Evolutionary conservation across 129 eudicot species (phyloP).

Genomic region (Scalesia atractyloides): DNA sequence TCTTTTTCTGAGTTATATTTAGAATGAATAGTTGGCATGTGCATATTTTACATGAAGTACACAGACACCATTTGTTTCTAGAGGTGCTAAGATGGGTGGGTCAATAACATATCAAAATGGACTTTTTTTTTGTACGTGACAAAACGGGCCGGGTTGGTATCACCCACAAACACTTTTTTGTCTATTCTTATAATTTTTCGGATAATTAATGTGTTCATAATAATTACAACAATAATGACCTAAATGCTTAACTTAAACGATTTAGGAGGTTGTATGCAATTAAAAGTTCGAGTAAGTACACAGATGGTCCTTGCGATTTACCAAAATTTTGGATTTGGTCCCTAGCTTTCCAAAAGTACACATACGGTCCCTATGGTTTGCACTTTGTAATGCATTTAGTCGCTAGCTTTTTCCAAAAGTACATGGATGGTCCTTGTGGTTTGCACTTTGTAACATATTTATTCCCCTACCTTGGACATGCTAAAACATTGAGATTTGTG

Average conservation of each 20-base stretch:
- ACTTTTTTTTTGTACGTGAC: neutral
- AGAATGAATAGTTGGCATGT: neutral
- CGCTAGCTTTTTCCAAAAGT: too few relatives aligned
- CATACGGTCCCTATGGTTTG: too few relatives aligned
- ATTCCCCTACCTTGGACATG: too few relatives aligned
- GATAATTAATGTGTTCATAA: neutral
- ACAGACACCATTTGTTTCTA: neutral
- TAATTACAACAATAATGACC: neutral
- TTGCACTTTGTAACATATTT: too few relatives aligned
- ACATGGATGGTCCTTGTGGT: too few relatives aligned
- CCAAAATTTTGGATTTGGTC: too few relatives aligned
- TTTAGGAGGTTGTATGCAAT: slow-evolving; percentile 1
- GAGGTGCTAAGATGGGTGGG: neutral
- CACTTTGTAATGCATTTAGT: too few relatives aligned
- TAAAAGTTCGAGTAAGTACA: too few relatives aligned
- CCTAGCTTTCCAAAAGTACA: too few relatives aligned
- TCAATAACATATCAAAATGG: neutral
- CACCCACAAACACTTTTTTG: neutral
- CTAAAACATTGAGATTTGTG: too few relatives aligned
- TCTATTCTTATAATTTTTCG: neutral
- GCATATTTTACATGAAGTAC: neutral
- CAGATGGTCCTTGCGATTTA: too few relatives aligned
- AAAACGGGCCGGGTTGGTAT: neutral
- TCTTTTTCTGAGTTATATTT: neutral
- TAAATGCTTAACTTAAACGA: neutral